Conservation (phyloP, 2,329 filamentous ascomycete genomes). For the Ceratocystis huliohia region DNA sequence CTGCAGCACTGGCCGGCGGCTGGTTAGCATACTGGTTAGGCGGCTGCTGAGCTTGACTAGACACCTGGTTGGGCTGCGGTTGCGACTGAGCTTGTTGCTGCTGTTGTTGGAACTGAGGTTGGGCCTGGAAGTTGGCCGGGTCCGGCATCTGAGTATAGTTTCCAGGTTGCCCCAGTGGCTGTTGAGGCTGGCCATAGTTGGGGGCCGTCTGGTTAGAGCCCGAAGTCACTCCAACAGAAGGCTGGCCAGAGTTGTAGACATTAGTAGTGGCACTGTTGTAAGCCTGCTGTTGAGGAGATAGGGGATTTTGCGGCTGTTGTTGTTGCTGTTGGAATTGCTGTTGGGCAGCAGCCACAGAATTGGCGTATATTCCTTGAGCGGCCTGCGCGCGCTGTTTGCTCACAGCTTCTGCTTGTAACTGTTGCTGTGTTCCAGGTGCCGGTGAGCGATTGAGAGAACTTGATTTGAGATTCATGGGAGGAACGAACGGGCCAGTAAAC, state of each 20-base stretch:
- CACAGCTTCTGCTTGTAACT: constrained; percentile 84
- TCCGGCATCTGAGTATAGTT: constrained; percentile 9
- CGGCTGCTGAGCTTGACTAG: constrained; percentile 46
- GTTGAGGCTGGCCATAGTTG: constrained; percentile 27
- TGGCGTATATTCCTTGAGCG: constrained; percentile 53
- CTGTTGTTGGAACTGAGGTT: constrained; percentile 64
- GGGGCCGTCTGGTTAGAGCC: constrained; percentile 11
- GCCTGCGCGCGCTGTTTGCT: constrained; percentile 79
- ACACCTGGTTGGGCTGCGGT: constrained; percentile 2
- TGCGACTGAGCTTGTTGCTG: constrained; percentile 30
- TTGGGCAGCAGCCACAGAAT: constrained; percentile 41
- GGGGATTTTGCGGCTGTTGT: constrained; percentile 25
- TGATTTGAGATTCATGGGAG: constrained; percentile 90
- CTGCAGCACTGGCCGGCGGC: constrained; percentile 30
- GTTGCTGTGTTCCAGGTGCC: constrained; percentile 85
- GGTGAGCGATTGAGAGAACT: constrained; percentile 75
- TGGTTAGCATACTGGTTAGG: constrained; percentile 47
- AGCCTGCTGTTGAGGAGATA: constrained; percentile 14
- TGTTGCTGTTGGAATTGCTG: constrained; percentile 20
- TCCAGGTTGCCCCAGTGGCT: constrained; percentile 7
- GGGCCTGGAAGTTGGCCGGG: constrained; percentile 25
- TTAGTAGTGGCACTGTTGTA: constrained; percentile 38
- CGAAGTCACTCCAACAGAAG: constrained; percentile 15
- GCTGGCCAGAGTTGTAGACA: constrained; percentile 24
- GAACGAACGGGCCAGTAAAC: constrained; percentile 89